Evolutionary conservation across 495 filamentous ascomycete genomes (phyloP), one percentile per base, ranked within the genome.

Genomic region (Talaromyces adpressus): DNA sequence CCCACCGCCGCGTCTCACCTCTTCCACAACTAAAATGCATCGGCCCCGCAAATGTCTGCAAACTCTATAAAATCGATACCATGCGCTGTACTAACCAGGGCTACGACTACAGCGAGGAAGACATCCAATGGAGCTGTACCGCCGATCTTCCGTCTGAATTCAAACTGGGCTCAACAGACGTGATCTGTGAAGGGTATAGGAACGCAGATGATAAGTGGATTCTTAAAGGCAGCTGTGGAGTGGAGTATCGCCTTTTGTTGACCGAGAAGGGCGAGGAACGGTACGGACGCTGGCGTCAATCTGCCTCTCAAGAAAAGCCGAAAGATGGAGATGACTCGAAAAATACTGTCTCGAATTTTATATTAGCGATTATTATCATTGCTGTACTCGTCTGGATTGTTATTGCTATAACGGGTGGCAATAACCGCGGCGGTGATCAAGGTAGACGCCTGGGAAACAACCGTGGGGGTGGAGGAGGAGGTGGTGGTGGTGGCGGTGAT

Each of bases 51-150:
- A 74, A 79, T 67, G 71, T 76, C 57, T 81, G 79, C 67, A 76
- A 77, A 20, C 80, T 91, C 32, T 89, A 94, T 76, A 72, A 84
- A 22, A 75, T 96, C 62, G 88, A 92, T 67, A 77, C 87, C 6
- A 89, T 98, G 87, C 91, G 91, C 63, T 98, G 94, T 79, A 87
- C 81, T 61, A 98, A 98, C 74, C 77, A 84, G 52, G 94, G 94
- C 59, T 74, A 81, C 6, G 84, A 82, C 30, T 92, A 93, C 73
- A 80, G 80, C 41, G 70, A 78, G 25, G 83, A 90, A 70, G 86
- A 93, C 74, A 78, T 97, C 39, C 85, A 93, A 72, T 98, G 94
- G 94, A 87, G 90, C 0, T 98, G 94, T 74, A 85, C 85, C 1
- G 91, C 94, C 0, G 77, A 82, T 3, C 76, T 98, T 0, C 94